phyloP scores from a whole-genome alignment of 2,329 filamentous ascomycete genomes.

The Blumeria graminis region DNA sequence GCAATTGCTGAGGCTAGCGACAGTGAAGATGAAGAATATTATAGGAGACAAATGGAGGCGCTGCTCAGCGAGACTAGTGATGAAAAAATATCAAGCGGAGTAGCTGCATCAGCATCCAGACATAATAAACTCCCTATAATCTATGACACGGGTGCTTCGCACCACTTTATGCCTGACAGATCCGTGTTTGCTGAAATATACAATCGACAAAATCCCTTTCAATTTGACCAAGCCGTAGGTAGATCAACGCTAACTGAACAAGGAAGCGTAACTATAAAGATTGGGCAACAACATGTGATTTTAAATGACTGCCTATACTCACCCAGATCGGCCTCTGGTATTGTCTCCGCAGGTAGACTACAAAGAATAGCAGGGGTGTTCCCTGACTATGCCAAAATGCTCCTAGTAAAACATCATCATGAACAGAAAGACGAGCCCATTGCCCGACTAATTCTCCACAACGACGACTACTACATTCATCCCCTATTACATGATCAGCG shows the following conservation, averaged over 20 bases:
- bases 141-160: not conserved
- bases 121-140: not conserved
- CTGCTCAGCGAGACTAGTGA: too few relatives aligned
- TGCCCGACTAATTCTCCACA: not conserved
- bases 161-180: not conserved
- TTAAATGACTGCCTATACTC: not conserved
- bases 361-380: not conserved
- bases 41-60: too few relatives aligned
- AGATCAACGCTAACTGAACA: not conserved
- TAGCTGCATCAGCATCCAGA: not conserved
- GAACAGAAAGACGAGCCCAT: not conserved
- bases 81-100: not conserved
- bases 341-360: not conserved
- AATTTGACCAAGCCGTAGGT: not conserved
- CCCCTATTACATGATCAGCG: not conserved
- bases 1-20: too few relatives aligned
- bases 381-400: not conserved
- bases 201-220: not conserved
- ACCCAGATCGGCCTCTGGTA: not conserved
- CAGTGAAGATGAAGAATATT: too few relatives aligned
- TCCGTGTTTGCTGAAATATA: not conserved
- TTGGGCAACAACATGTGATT: too few relatives aligned
- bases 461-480: not conserved
- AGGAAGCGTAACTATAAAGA: not conserved
- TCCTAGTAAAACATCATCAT: not conserved